Base-by-base conservation (phyloP, 2,329 filamentous ascomycete genomes). In the Ophiostoma quercus region DNA sequence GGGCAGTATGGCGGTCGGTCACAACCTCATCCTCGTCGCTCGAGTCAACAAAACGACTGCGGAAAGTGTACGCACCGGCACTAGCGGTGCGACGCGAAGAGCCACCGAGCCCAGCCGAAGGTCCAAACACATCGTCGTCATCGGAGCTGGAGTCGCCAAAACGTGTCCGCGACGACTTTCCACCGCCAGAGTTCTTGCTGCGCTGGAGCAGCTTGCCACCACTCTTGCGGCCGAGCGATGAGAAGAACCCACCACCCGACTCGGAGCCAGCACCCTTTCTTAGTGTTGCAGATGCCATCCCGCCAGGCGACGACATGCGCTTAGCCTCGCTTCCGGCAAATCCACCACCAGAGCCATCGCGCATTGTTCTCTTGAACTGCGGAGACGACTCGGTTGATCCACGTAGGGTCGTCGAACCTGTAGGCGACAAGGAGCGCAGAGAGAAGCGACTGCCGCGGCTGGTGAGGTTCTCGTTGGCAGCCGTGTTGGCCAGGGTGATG, bases 361-460 rank as follows among this genome's bases (percentile, higher is more conserved):
- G 83, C 67, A 85, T 74, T 1, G 80, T 84, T 67, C 74, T 81
- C 68, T 78, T 84, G 81, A 79, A 84, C 73, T 77, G 83, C 43
- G 80, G 81, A 73, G 84, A 80, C 8, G 77, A 75, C n/a, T 76
- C 79, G 37, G 79, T 78, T 66, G 76, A 77, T 37, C 82, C 82
- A 51, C 81, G 78, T 66, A 87, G 84, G 57, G 83, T 78, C 9
- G 83, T 78, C 11, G 87, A 85, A 19, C 84, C 84, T 0, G 85
- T 81, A 0, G 91, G 92, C 1, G 91, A 94, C 57, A 91, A 74
- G 0, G 90, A 90, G 39, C 91, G 85, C 43, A 92, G 81, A 71
- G 88, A 91, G 75, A 92, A 89, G 32, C 86, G 84, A 69, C 74
- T 76, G 68, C 73, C 72, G 7, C 72, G 67, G 41, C 68, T 68